Evolutionary conservation across 2,329 filamentous ascomycete species (phyloP).

Genomic region (Ophiostoma sp.): DNA sequence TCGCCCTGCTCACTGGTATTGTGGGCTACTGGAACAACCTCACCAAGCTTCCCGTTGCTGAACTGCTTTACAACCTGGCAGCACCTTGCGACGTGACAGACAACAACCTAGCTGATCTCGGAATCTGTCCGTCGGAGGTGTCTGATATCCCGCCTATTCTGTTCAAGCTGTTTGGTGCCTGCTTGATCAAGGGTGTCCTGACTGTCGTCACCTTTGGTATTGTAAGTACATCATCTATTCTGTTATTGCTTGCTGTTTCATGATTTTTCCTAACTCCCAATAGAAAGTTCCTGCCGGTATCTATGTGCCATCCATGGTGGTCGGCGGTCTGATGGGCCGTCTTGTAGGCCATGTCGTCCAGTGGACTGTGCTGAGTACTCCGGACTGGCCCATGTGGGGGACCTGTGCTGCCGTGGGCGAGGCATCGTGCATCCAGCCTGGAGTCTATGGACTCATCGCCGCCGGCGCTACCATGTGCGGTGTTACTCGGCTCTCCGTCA

Average conservation of each 20-base stretch:
- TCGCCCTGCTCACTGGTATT: slow-evolving; percentile 77
- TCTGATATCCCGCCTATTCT: slow-evolving; percentile 78
- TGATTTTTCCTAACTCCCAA: slow-evolving; percentile 16
- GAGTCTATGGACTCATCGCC: slow-evolving; percentile 92
- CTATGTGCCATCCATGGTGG: slow-evolving; percentile 98
- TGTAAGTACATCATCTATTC: slow-evolving; percentile 38
- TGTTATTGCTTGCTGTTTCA: background rate
- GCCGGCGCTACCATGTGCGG: slow-evolving; percentile 98
- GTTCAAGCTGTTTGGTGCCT: slow-evolving; percentile 65
- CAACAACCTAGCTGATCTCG: slow-evolving; percentile 56
- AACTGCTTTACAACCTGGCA: slow-evolving; percentile 83
- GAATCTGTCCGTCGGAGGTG: slow-evolving; percentile 66
- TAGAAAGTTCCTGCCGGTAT: slow-evolving; percentile 92
- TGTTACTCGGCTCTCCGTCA: slow-evolving; percentile 88
- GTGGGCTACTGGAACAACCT: slow-evolving; percentile 91
- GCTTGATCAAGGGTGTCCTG: slow-evolving; percentile 82
- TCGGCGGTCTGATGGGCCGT: slow-evolving; percentile 85
- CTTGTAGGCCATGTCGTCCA: slow-evolving; percentile 83
- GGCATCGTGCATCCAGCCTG: slow-evolving; percentile 84
- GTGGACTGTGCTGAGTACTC: slow-evolving; percentile 69
- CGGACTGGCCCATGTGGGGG: slow-evolving; percentile 67
- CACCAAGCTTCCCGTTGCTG: slow-evolving; percentile 83
- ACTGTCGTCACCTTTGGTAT: slow-evolving; percentile 92
- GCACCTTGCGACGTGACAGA: slow-evolving; percentile 75
- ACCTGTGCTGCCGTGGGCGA: slow-evolving; percentile 65